A percentile compares a stretch with the other conserved stretches of the same genome.
Evolutionary conservation across 192 early-diverging fungal genomes (phyloP).

Genomic region (Backusella luteola): DNA sequence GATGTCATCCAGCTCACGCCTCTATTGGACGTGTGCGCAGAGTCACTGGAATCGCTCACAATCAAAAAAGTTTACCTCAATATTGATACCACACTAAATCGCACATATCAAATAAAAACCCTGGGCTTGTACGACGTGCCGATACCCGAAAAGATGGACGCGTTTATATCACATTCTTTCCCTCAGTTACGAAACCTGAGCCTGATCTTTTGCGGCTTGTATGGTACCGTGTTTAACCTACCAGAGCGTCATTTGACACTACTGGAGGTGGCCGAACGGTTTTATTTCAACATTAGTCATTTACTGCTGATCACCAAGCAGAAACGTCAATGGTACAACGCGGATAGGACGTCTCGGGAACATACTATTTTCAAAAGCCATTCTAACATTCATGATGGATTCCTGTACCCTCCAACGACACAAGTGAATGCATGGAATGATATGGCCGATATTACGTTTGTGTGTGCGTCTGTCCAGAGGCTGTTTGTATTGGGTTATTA

Average conservation of each 20-base stretch:
- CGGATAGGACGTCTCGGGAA: neutral
- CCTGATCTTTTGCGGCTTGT: neutral
- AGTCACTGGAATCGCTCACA: neutral
- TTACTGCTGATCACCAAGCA: neutral
- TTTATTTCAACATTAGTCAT: neutral
- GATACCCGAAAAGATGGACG: neutral
- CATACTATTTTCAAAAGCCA: neutral
- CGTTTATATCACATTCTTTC: neutral
- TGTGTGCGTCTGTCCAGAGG: neutral
- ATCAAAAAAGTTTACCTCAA: neutral
- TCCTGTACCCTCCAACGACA: neutral
- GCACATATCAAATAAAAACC: neutral
- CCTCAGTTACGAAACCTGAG: neutral
- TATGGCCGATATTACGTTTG: neutral
- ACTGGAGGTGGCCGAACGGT: neutral
- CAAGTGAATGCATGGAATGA: neutral
- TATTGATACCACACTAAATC: neutral
- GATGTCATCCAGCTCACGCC: neutral
- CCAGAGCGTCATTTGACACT: neutral
- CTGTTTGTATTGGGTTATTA: neutral
- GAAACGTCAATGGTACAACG: neutral
- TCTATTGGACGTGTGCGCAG: neutral
- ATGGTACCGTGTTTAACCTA: neutral
- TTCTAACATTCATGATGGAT: neutral
- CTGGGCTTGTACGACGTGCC: neutral